Conservation (phyloP, 192 early-diverging fungal genomes). For the Coemansia erecta region DNA sequence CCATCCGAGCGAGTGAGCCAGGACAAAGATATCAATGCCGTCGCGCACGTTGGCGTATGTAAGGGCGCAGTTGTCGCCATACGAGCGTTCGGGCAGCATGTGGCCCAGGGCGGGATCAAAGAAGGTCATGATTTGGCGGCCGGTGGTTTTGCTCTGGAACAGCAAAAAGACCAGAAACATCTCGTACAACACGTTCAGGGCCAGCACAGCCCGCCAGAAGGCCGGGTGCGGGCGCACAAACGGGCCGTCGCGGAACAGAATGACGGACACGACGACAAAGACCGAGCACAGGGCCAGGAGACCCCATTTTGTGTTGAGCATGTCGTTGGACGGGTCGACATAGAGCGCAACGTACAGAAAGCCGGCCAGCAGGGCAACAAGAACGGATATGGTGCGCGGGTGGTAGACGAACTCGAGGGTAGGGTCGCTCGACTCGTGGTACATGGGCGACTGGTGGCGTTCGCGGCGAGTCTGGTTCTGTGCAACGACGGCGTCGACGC, state of each 20-base stretch:
- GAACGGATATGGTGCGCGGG: conserved; percentile 45
- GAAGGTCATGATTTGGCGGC: conserved; percentile 73
- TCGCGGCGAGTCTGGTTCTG: conserved; percentile 1
- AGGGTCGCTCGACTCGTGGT: conserved; percentile 48
- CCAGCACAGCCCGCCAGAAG: conserved; percentile 87
- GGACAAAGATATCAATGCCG: conserved; percentile 91
- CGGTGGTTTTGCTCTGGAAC: conserved; percentile 91
- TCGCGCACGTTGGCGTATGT: conserved; percentile 71
- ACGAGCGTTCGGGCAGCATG: conserved; percentile 85
- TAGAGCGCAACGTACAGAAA: conserved; percentile 51
- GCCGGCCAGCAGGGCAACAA: conserved; percentile 38
- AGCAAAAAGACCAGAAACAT: conserved; percentile 85
- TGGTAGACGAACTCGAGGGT: conserved; percentile 52
- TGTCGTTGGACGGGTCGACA: conserved; percentile 45
- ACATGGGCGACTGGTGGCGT: conserved; percentile 32
- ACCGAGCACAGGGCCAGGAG: conserved; percentile 48
- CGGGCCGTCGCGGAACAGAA: conserved; percentile 91
- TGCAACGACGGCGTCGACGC: conserved; percentile 12
- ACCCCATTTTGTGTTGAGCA: conserved; percentile 51
- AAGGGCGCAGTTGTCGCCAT: conserved; percentile 85
- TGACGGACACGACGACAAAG: conserved; percentile 81
- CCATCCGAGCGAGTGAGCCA: conserved; percentile 93
- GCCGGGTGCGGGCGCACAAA: conserved; percentile 92
- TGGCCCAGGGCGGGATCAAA: conserved; percentile 79
- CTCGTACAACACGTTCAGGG: conserved; percentile 83